These are phyloP conservation scores for Schoenoplectus triqueter DNA, from an alignment of 202 grass and related monocot genomes.

Conservation along the genomic window DNA sequence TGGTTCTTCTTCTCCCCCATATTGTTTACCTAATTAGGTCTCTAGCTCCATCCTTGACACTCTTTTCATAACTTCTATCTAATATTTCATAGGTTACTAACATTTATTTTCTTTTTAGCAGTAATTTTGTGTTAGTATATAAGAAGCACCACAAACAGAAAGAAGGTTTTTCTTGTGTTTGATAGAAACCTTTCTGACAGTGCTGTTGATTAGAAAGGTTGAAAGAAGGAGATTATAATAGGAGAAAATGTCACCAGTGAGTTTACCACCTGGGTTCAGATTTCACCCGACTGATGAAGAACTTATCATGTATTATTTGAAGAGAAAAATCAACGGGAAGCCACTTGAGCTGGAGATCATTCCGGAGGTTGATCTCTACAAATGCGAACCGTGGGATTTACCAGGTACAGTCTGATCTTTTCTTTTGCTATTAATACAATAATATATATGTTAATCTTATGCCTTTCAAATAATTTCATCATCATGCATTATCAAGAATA, in stretches of 20 bases:
- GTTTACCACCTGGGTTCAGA: conserved; percentile 84
- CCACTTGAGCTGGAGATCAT: conserved; percentile 92
- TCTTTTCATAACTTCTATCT: conserved; percentile 25
- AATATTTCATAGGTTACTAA: neutral
- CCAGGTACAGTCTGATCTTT: conserved; percentile 51
- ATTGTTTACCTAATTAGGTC: conserved; percentile 24
- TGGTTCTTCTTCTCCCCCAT: conserved; percentile 15
- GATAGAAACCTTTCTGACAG: conserved; percentile 16
- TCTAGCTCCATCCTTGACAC: conserved; percentile 38
- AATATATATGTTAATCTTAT: too few relatives aligned
- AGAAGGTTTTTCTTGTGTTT: conserved; percentile 2
- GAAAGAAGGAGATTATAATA: conserved; percentile 9
- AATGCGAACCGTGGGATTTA: conserved; percentile 97
- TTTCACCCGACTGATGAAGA: conserved; percentile 95
- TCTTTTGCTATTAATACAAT: too few relatives aligned
- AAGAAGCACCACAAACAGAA: neutral
- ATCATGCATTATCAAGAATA: neutral
- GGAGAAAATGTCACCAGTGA: conserved; percentile 66
- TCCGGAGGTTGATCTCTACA: conserved; percentile 97
- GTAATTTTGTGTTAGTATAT: neutral
- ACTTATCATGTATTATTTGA: conserved; percentile 94
- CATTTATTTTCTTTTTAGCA: neutral
- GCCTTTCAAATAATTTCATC: too few relatives aligned
- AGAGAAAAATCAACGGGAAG: conserved; percentile 87
- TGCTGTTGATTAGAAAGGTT: conserved; percentile 13